phyloP scores from a whole-genome alignment of 768 basidiomycete species.

The Hygrocybe punicea region DNA sequence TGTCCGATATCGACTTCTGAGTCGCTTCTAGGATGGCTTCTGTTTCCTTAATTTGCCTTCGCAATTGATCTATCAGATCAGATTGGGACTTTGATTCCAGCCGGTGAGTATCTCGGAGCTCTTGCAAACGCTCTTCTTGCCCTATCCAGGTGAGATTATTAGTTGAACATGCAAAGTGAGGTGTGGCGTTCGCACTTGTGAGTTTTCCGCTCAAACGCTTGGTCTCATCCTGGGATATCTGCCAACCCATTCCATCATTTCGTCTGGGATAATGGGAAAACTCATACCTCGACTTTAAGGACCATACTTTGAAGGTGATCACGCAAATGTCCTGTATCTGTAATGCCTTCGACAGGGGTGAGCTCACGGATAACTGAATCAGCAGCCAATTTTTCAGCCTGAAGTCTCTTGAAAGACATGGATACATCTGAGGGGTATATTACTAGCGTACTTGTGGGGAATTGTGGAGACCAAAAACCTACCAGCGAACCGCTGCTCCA shows the following conservation, averaged over 20 bases:
- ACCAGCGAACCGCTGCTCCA: slow-evolving; percentile 80
- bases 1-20: slow-evolving; percentile 45
- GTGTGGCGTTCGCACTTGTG: slow-evolving; percentile 48
- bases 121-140: slow-evolving; percentile 80
- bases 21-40: slow-evolving; percentile 66
- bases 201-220: slow-evolving; percentile 70
- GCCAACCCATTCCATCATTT: not conserved
- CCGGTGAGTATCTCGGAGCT: slow-evolving; percentile 78
- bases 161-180: not conserved
- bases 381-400: slow-evolving; percentile 65
- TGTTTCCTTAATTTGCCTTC: slow-evolving; percentile 62
- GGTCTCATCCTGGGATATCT: slow-evolving; percentile 78
- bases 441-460: not conserved
- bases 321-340: slow-evolving; percentile 63
- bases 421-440: slow-evolving; percentile 59
- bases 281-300: slow-evolving; percentile 65
- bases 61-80: slow-evolving; percentile 68
- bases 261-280: not conserved
- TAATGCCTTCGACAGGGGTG: slow-evolving; percentile 65
- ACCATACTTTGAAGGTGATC: slow-evolving; percentile 68
- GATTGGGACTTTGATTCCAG: slow-evolving; percentile 78
- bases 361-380: slow-evolving; percentile 66
- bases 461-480: slow-evolving; percentile 6
- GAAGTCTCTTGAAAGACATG: slow-evolving; percentile 70
- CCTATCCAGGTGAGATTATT: slow-evolving; percentile 41